Evolutionary conservation across 164 flowering plant genomes (phyloP), one percentile per base, ranked within the genome.

Genomic region (Stephania cephalantha): DNA sequence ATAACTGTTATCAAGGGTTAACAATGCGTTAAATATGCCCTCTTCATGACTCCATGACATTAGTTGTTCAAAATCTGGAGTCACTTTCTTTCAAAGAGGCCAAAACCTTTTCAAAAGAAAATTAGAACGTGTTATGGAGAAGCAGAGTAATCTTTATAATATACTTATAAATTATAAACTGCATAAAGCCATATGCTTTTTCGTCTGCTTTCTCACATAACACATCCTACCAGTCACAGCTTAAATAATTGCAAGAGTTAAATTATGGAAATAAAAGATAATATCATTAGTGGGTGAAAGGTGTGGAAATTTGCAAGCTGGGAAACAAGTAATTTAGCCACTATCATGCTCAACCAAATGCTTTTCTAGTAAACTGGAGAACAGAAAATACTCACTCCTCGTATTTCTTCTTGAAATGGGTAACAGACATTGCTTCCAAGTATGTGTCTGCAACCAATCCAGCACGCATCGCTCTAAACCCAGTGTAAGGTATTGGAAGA

Each of bases 361-460:
- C 65, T 7, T 35, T 20, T 42, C 17, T 25, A 69, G 22, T 45
- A 5, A 5, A 6, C 20, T 52, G 58, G 66, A 2, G 68, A 70
- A 42, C 4, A 46, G 42, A 30, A 75, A 73, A 20, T 31, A 73
- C 98, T 84, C 87, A 96, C 99, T 94, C 99, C 74, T 96, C 99
- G 76, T 96, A 96, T 96, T 88, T 92, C 79, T 90, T 92, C 92
- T 94, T 94, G 85, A 88, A 91, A 82, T 96, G 99, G 73, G 87
- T 82, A 72, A 96, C 88, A 77, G 98, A 94, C 98, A 94, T 96
- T 70, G 97, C 94, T 80, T 96, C 99, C 80, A 96, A 85, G 84
- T 89, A 94, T 63, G 98, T 96, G 80, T 96, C 99, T 64, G 99
- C 99, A 81, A 96, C 97, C 86, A 96, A 83, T 71, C 99, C 99